Evolutionary conservation across 2,329 filamentous ascomycete genomes (phyloP).

Genomic region (Aureobasidium sp.): DNA sequence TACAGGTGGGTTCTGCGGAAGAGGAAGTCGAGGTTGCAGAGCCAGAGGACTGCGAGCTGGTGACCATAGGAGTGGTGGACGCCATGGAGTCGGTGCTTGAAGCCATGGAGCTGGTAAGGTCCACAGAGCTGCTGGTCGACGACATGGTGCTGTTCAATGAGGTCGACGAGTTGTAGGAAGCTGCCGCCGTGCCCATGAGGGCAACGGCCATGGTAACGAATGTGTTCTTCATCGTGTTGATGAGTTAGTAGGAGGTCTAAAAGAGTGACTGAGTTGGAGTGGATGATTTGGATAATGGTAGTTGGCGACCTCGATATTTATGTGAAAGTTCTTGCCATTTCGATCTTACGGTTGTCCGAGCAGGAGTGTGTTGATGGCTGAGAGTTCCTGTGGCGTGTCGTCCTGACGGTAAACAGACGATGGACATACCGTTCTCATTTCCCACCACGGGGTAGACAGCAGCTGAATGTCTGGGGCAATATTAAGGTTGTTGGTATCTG

Average conservation of each 20-base stretch:
- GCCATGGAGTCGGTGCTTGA: neutral
- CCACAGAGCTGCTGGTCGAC: neutral
- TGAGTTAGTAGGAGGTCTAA: constrained; percentile 1
- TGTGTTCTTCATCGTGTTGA: neutral
- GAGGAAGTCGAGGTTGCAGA: neutral
- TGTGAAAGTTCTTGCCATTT: neutral
- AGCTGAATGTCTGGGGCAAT: neutral
- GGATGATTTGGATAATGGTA: neutral
- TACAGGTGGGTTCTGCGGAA: neutral
- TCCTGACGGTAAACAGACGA: neutral
- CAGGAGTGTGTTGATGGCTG: neutral
- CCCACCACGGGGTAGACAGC: neutral
- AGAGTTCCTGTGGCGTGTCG: neutral
- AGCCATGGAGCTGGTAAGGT: neutral
- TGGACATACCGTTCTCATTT: constrained; percentile 11
- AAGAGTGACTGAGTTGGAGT: constrained; percentile 12
- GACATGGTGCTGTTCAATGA: neutral
- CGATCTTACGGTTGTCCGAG: neutral
- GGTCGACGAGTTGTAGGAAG: neutral
- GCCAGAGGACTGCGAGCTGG: neutral
- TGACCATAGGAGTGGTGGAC: neutral
- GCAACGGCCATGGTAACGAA: neutral
- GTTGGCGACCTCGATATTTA: neutral
- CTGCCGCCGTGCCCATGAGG: neutral
- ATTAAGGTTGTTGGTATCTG: neutral